Base-by-base conservation (phyloP, 371 early-diverging fungal species). In the Rhizopus delemar region DNA sequence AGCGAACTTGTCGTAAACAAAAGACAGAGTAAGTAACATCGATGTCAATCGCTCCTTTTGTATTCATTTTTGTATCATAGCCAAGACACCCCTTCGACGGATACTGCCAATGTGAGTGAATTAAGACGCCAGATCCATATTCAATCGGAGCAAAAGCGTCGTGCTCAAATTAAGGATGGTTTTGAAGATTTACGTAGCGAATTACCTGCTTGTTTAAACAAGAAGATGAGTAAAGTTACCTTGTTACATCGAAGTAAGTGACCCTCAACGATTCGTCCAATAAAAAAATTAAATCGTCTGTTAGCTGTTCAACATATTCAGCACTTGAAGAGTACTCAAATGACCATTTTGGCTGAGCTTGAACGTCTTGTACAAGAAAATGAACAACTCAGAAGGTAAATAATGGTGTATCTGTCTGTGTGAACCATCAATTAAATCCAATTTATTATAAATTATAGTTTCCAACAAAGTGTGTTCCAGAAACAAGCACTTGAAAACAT, bases 401-500 rank as follows among this genome's bases (percentile, higher is more conserved):
- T 46, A 34, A 46, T 38, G 64, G 56, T 52, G 63, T 70, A 5
- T 31, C 41, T 60, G 15, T 28, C 2, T 22, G 22, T 22, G 22
- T 22, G 22, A 41, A 34, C n/a, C 13, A 22, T 36, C 31, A 6
- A 29, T 5, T 36, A 16, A 33, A n/a, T 28, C 22, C 16, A 4
- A 8, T 50, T 22, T 16, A 50, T 46, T 31, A 22, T 22, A 22
- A 22, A 22, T 22, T 22, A 22, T 61, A 77, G 73, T 49, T 79
- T 79, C 59, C 79, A 79, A 60, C 74, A 76, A 68, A 60, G 64
- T 56, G 73, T 76, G 31, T 60, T 79, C 52, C 79, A 79, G 57
- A 79, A 76, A 56, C 79, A 79, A 63, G 76, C 77, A 33, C 62
- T 79, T 64, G 79, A 76, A 45, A 75, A 71, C 59, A 79, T 79